A percentile compares a stretch with the other conserved stretches of the same genome.
Evolutionary conservation across 2,329 filamentous ascomycete genomes (phyloP).

Genomic region (Malbranchea cinnamomea): DNA sequence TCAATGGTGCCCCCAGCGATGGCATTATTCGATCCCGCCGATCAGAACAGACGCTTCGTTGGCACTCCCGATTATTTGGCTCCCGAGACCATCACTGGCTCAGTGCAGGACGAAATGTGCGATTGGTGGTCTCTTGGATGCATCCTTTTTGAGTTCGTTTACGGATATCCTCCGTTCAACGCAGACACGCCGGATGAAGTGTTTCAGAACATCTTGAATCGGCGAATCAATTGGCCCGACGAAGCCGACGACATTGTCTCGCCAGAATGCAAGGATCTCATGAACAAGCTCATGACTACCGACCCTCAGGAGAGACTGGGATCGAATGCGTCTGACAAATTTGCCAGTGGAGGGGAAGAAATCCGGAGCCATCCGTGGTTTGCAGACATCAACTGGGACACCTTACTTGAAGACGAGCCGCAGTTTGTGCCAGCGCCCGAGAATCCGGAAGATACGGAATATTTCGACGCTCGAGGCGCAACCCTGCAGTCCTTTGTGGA

Average conservation of each 20-base stretch:
- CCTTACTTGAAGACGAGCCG: conserved; percentile 82
- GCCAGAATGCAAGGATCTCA: conserved; percentile 78
- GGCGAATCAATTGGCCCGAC: conserved; percentile 84
- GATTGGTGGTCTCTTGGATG: conserved; percentile 99
- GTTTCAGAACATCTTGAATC: conserved; percentile 87
- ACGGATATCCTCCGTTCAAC: conserved; percentile 86
- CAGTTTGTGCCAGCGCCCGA: conserved; percentile 87
- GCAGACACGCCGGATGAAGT: conserved; percentile 80
- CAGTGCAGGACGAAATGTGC: conserved; percentile 91
- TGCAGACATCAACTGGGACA: conserved; percentile 72
- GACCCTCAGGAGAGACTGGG: conserved; percentile 72
- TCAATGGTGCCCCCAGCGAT: conserved; percentile 79
- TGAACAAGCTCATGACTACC: conserved; percentile 79
- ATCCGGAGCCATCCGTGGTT: conserved; percentile 89
- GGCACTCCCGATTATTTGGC: conserved; percentile 95
- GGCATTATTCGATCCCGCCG: conserved; percentile 90
- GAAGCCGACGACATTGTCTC: conserved; percentile 67
- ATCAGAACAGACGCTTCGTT: conserved; percentile 83
- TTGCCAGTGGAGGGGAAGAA: conserved; percentile 69
- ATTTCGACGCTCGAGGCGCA: conserved; percentile 85
- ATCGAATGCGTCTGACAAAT: conserved; percentile 72
- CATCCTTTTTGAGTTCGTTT: conserved; percentile 92
- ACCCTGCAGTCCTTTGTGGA: conserved; percentile 85
- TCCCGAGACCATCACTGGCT: conserved; percentile 88
- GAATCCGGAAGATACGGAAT: conserved; percentile 94